A percentile compares a stretch with the other conserved stretches of the same genome.
phyloP scores from a whole-genome alignment of 2,329 filamentous ascomycete species.

The Pseudogymnoascus destructans region DNA sequence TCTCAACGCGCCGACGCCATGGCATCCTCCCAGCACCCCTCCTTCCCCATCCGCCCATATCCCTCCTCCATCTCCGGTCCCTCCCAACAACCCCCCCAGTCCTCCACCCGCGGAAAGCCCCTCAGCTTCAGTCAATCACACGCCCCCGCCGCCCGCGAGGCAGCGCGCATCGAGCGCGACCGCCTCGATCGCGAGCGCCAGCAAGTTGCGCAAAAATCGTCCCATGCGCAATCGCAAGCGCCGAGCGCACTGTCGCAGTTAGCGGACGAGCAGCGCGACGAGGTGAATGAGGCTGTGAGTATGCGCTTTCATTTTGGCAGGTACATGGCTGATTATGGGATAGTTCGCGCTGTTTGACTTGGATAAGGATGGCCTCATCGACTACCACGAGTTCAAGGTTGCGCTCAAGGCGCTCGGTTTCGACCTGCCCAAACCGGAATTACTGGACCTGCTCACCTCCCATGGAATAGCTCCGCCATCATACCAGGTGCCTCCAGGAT shows the following conservation, averaged over 20 bases:
- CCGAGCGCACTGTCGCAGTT: slow-evolving; percentile 32
- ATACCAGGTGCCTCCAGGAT: slow-evolving; percentile 34
- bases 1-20: slow-evolving; percentile 15
- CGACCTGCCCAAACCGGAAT: slow-evolving; percentile 74
- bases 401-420: slow-evolving; percentile 92
- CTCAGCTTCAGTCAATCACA: slow-evolving; percentile 20
- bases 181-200: slow-evolving; percentile 25
- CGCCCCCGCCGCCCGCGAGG: slow-evolving; percentile 22
- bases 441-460: slow-evolving; percentile 66
- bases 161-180: slow-evolving; percentile 30
- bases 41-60: slow-evolving; percentile 34
- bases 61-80: slow-evolving; percentile 28
- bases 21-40: slow-evolving; percentile 38
- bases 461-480: slow-evolving; percentile 60
- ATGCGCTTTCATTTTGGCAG: slow-evolving; percentile 1
- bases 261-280: slow-evolving; percentile 79
- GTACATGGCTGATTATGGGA: not conserved
- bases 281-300: slow-evolving; percentile 85
- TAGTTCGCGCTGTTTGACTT: slow-evolving; percentile 94
- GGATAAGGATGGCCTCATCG: slow-evolving; percentile 84
- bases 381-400: slow-evolving; percentile 97
- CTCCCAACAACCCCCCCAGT: slow-evolving; percentile 33
- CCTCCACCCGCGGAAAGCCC: slow-evolving; percentile 34
- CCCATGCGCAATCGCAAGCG: slow-evolving; percentile 25
- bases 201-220: slow-evolving; percentile 10